Evolutionary conservation across 257 asterid species (phyloP), one percentile per base, ranked within the genome.

Genomic region (Penstemon barbatus): DNA sequence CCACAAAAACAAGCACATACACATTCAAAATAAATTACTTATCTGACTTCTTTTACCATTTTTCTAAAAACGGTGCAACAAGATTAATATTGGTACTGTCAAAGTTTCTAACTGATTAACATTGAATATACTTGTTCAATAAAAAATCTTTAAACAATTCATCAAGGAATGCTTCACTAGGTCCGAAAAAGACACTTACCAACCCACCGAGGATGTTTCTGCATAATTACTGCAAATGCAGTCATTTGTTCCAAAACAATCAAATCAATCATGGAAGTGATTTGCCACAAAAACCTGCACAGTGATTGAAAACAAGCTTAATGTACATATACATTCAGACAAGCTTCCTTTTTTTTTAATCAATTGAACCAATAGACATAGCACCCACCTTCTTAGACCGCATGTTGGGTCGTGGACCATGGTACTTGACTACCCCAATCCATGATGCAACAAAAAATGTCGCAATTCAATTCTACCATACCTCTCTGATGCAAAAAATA

Each of bases 151-250:
- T 15, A 15, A 15, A 15, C 18, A 15, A 15, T 15, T 15, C 18
- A 15, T 15, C 18, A 15, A 15, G 18, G 18, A 49, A 79, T 59
- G 59, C 33, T 44, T 46, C 15, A 50, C 37, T 12, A 48, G 18
- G 71, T 53, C 6, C 58, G 11, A 56, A 51, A 63, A 65, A 76
- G 56, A 73, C 50, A 75, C 99, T 79, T 79, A 94, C 99, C 99
- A 51, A 94, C 99, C 99, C 99, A 94, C 36, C 99, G 98, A 58
- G 99, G 99, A 91, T 94, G 99, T 83, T 94, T 94, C 86, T 94
- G 99, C 99, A 94, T 94, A 60, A 94, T 94, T 74, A 91, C 99
- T 65, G 97, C 99, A 80, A 94, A 94, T 77, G 99, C 96, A 70
- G 97, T 91, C 99, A 94, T 91, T 86, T 94, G 99, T 73, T 94